Percentiles rank a stretch among this genome's conserved stretches.
These are phyloP conservation scores for Xylaria sp. DNA, from an alignment of 495 filamentous ascomycete genomes.

Conservation along the genomic window DNA sequence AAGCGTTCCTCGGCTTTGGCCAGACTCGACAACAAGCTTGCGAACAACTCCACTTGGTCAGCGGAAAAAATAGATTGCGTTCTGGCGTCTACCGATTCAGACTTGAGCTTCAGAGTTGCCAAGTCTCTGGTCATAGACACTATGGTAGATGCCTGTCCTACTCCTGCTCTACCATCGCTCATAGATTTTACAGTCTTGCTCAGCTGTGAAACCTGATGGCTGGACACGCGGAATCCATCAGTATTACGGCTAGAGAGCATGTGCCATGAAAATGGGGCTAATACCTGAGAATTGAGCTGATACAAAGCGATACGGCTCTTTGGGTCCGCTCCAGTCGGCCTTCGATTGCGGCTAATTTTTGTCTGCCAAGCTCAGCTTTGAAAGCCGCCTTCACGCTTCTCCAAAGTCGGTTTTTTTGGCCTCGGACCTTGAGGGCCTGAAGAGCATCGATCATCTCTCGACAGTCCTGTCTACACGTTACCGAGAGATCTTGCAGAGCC, in stretches of 20 bases:
- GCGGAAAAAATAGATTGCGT: not conserved
- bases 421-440: conserved; percentile 2
- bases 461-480: not conserved
- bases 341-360: not conserved
- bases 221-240: not conserved
- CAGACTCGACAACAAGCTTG: not conserved
- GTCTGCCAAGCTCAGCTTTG: not conserved
- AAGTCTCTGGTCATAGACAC: not conserved
- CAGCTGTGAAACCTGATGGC: not conserved
- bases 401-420: not conserved
- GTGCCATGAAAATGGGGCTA: not conserved
- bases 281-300: conserved; percentile 4
- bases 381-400: not conserved
- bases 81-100: not conserved
- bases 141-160: not conserved
- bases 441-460: not conserved
- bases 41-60: not conserved
- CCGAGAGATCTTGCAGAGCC: not conserved
- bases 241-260: not conserved
- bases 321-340: not conserved
- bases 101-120: not conserved
- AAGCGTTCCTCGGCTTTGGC: not conserved
- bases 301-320: not conserved
- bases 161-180: not conserved
- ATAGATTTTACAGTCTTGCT: not conserved